Evolutionary conservation across 2,329 filamentous ascomycete genomes (phyloP).

Genomic region (Pseudogymnoascus destructans): DNA sequence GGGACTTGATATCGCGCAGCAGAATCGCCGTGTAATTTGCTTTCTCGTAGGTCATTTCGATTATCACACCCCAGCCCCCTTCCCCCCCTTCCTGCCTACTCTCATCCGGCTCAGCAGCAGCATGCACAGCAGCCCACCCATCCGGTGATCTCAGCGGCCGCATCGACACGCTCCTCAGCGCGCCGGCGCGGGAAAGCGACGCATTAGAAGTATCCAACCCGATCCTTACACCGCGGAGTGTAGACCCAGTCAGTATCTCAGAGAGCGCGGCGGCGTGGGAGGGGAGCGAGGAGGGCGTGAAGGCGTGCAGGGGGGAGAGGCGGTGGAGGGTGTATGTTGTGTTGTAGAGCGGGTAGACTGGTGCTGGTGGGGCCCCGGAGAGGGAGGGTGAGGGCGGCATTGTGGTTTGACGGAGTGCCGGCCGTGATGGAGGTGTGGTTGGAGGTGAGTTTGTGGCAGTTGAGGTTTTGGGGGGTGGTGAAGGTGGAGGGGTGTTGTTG

Average conservation of each 20-base stretch:
- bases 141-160: conserved; percentile 30
- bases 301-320: conserved; percentile 33
- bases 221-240: conserved; percentile 33
- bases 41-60: conserved; percentile 24
- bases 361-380: not conserved
- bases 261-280: conserved; percentile 30
- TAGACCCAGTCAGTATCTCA: conserved; percentile 33
- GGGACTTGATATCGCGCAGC: conserved; percentile 11
- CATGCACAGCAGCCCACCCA: conserved; percentile 18
- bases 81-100: conserved; percentile 9
- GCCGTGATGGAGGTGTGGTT: not conserved
- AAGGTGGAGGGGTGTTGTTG: not conserved
- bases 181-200: conserved; percentile 27
- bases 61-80: conserved; percentile 18
- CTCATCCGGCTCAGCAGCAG: conserved; percentile 11
- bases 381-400: not conserved
- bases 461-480: not conserved
- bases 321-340: conserved; percentile 33
- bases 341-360: conserved; percentile 32
- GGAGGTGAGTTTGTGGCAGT: not conserved
- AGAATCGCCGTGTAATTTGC: conserved; percentile 22
- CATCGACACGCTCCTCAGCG: conserved; percentile 32
- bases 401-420: not conserved
- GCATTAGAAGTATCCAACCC: conserved; percentile 27
- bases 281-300: conserved; percentile 25